Evolutionary conservation across 345 rosid genomes (phyloP).

Genomic region (Populus simonii): DNA sequence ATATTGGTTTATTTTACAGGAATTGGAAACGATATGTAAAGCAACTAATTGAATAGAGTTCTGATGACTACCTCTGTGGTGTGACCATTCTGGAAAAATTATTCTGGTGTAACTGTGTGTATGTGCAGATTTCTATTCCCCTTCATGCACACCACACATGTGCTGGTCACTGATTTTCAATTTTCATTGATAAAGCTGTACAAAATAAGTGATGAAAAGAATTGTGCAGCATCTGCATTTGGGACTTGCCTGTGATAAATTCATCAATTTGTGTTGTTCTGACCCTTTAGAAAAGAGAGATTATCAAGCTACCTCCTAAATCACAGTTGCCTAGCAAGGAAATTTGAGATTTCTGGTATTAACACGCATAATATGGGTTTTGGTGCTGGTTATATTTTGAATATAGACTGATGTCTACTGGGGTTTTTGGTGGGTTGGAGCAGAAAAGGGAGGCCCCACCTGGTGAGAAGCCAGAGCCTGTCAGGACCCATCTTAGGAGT

Average conservation of each 20-base stretch:
- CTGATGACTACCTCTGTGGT: not conserved
- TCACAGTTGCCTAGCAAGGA: not conserved
- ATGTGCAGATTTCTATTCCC: not conserved
- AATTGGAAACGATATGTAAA: no score
- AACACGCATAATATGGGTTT: not conserved
- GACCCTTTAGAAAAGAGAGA: not conserved
- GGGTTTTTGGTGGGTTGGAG: not conserved
- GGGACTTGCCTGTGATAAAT: not conserved
- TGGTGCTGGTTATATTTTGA: not conserved
- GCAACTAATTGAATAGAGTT: not conserved
- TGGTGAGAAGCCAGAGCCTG: not conserved
- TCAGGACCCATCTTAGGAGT: not conserved
- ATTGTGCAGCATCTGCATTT: no score
- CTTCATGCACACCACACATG: not conserved
- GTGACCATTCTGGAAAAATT: not conserved
- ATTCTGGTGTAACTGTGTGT: not conserved
- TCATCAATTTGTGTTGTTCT: not conserved
- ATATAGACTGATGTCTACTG: not conserved
- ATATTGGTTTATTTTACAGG: not conserved
- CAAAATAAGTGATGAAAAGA: no score
- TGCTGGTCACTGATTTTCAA: not conserved
- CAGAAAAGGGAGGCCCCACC: not conserved
- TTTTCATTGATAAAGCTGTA: no score
- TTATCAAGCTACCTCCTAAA: not conserved
- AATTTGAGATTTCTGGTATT: not conserved